phyloP scores from a whole-genome alignment of 768 basidiomycete genomes.

The Suillus spraguei region DNA sequence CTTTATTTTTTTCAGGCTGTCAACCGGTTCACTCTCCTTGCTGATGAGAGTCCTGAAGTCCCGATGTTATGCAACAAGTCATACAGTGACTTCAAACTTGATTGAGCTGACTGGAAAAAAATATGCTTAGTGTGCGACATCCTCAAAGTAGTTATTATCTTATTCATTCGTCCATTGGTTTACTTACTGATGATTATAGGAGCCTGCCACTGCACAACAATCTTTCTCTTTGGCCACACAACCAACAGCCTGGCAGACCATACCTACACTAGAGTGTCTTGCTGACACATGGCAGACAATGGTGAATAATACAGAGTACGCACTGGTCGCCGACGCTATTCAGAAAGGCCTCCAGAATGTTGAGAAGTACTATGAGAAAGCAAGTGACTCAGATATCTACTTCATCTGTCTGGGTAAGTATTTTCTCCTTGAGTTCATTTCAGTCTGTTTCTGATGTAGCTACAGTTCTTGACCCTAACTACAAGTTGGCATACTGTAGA shows the following conservation, averaged over 20 bases:
- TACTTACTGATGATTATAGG: background rate
- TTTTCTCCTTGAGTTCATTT: background rate
- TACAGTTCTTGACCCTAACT: conserved; percentile 11
- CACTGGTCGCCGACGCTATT: background rate
- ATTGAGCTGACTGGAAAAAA: conserved; percentile 26
- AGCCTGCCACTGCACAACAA: background rate
- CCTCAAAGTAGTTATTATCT: background rate
- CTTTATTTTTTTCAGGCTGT: background rate
- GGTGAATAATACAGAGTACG: background rate
- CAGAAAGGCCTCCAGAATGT: background rate
- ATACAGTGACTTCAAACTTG: conserved; percentile 27
- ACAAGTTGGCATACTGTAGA: conserved; percentile 11
- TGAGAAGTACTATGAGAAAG: background rate
- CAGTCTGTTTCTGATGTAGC: conserved; percentile 20
- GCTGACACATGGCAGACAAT: background rate
- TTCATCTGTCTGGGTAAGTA: background rate
- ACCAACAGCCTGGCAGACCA: background rate
- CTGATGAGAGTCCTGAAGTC: conserved; percentile 25
- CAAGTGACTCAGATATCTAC: background rate
- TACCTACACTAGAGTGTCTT: background rate
- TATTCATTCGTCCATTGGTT: background rate
- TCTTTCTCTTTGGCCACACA: background rate
- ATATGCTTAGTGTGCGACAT: too few relatives aligned
- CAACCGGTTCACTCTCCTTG: background rate
- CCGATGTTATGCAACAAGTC: conserved; percentile 7